Base-by-base conservation (phyloP, 1,139 yeast genomes). In the Diutina sp. region DNA sequence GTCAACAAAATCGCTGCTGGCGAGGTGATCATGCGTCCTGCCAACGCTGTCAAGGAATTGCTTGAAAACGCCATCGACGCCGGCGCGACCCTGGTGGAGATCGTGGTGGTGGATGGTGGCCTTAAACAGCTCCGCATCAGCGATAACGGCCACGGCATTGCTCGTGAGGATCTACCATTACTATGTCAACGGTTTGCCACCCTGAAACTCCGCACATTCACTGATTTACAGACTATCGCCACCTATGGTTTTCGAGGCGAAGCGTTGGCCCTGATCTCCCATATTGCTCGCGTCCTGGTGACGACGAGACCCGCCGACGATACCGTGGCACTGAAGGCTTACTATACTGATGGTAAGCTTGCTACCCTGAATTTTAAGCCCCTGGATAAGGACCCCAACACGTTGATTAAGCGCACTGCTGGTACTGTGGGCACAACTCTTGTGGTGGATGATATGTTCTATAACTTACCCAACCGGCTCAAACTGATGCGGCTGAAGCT, bases 1-100 rank as follows among this genome's bases (percentile, higher is more conserved):
- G 88, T 95, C 56, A 91, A 90, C 67, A 80, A 86, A 59, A 93
- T 95, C 35, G 99, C 99, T 0, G 99, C 99, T 0, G 99, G 99
- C 0, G 99, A 95, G 71, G 90, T 95, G 70, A 89, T 95, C 58
- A 80, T 91, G 45, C 95, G 91, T 7, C 99, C 99, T 0, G 88
- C 95, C 2, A 93, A 93, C 63, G 84, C 85, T 0, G 67, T 81
- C 41, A 81, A 81, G 62, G 85, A 81, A 63, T 65, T 81, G 65
- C 65, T 81, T 53, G 85, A 81, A 61, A 81, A 81, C 64, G 71
- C 82, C 6, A 78, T 80, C 25, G 84, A 80, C 62, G 84, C 84
- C 1, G 63, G 67, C 2, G 64, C 83, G 9, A 68, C 82, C 6
- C 68, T 72, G 62, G 72, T 81, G 16, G 85, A 80, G 32, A 70